Conservation (phyloP, 495 filamentous ascomycete genomes). For the Pyronema domesticum region DNA sequence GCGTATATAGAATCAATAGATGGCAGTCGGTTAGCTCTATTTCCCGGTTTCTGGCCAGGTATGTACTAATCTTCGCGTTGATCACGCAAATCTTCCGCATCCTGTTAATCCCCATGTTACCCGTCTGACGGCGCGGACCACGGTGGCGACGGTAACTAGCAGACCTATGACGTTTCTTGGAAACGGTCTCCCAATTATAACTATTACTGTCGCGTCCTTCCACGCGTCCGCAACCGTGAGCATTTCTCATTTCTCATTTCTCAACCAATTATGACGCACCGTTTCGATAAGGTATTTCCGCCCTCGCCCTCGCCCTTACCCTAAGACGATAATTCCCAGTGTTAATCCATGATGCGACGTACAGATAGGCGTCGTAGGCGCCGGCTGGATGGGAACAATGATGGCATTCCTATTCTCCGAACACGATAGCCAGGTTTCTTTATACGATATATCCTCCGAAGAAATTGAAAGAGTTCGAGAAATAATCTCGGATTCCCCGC, state of each 20-base stretch:
- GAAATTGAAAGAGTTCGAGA: constrained; percentile 17
- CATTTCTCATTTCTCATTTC: not conserved
- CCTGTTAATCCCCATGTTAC: too few relatives aligned
- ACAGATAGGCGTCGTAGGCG: constrained; percentile 44
- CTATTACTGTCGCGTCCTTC: too few relatives aligned
- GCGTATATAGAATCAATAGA: too few relatives aligned
- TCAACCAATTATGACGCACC: not conserved
- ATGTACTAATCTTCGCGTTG: too few relatives aligned
- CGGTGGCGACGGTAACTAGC: too few relatives aligned
- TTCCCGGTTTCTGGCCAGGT: too few relatives aligned
- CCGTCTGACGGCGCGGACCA: too few relatives aligned
- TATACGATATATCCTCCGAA: constrained; percentile 38
- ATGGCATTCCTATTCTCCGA: constrained; percentile 51
- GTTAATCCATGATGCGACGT: not conserved
- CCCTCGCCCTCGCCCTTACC: not conserved
- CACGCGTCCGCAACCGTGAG: too few relatives aligned
- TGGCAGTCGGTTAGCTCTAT: too few relatives aligned
- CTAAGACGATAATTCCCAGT: not conserved
- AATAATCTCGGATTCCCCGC: not conserved
- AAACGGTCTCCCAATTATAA: too few relatives aligned
- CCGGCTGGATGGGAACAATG: constrained; percentile 47
- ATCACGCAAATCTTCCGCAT: too few relatives aligned
- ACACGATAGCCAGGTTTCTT: constrained; percentile 39
- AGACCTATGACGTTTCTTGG: too few relatives aligned
- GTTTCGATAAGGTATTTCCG: not conserved